Evolutionary conservation across 768 basidiomycete species (phyloP).

Genomic region (Artomyces pyxidatus): DNA sequence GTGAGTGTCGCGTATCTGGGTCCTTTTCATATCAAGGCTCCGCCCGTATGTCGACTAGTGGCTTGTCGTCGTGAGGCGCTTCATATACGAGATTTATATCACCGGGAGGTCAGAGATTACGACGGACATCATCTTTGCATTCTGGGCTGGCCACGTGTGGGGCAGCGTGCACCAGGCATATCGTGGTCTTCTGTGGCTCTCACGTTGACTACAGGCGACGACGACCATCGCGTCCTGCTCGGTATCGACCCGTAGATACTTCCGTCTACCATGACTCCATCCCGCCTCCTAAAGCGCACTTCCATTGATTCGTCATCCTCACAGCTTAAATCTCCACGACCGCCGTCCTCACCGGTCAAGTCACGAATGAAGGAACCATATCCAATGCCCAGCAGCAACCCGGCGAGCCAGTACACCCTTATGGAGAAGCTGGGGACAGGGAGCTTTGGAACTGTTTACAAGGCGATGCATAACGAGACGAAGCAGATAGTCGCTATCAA

Average conservation of each 20-base stretch:
- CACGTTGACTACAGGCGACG: background rate
- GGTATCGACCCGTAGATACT: background rate
- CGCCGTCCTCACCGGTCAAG: slow-evolving; percentile 43
- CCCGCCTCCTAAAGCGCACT: slow-evolving; percentile 8
- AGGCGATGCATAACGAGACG: slow-evolving; percentile 91
- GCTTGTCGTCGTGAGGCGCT: too few relatives aligned
- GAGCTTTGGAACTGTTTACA: slow-evolving; percentile 95
- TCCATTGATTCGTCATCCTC: slow-evolving; percentile 13
- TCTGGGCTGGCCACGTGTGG: too few relatives aligned
- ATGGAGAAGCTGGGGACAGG: slow-evolving; percentile 97
- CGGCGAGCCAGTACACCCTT: slow-evolving; percentile 84
- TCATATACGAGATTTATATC: too few relatives aligned
- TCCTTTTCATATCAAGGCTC: too few relatives aligned
- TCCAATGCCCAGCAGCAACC: slow-evolving; percentile 70
- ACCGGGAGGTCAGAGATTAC: too few relatives aligned
- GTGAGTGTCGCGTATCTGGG: too few relatives aligned
- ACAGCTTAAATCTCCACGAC: slow-evolving; percentile 40
- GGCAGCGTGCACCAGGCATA: too few relatives aligned
- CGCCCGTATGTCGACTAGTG: too few relatives aligned
- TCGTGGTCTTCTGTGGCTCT: background rate
- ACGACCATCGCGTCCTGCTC: background rate
- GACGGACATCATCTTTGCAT: too few relatives aligned
- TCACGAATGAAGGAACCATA: slow-evolving; percentile 44
- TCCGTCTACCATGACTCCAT: slow-evolving; percentile 9
- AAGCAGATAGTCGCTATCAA: slow-evolving; percentile 96